phyloP scores from a whole-genome alignment of 352 stramenopile species.

The Phytophthora lateralis region DNA sequence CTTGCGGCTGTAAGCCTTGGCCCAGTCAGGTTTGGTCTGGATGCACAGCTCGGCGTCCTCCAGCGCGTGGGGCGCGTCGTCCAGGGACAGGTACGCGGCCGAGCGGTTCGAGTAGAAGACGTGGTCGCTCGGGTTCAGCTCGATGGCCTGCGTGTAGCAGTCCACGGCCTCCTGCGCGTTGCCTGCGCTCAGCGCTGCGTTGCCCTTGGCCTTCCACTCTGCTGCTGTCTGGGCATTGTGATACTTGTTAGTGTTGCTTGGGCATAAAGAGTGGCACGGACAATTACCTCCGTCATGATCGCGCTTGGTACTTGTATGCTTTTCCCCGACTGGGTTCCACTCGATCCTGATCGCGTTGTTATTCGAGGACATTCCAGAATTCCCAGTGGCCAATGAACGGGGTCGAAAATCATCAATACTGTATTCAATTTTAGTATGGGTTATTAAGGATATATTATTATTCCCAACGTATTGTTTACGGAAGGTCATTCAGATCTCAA shows the following conservation, averaged over 20 bases:
- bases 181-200: constrained; percentile 93
- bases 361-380: constrained; percentile 37
- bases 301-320: constrained; percentile 12
- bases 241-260: neutral
- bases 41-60: constrained; percentile 98
- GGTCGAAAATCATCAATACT: neutral
- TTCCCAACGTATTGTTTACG: neutral
- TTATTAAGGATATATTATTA: no score
- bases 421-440: no score
- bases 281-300: constrained; percentile 34
- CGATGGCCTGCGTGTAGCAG: constrained; percentile 97
- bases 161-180: constrained; percentile 96
- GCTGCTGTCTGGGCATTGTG: constrained; percentile 37
- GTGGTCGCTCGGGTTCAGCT: constrained; percentile 94
- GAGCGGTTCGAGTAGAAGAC: constrained; percentile 99
- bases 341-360: constrained; percentile 14
- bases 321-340: constrained; percentile 31
- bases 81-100: constrained; percentile 96
- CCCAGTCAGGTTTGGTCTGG: constrained; percentile 93
- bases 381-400: constrained; percentile 3
- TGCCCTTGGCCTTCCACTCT: constrained; percentile 95
- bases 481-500: neutral
- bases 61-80: constrained; percentile 93
- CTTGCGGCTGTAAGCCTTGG: constrained; percentile 98
- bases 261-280: neutral